Evolutionary conservation across 2,329 filamentous ascomycete genomes (phyloP), one percentile per base, ranked within the genome.

Genomic region (Fusarium sp.): DNA sequence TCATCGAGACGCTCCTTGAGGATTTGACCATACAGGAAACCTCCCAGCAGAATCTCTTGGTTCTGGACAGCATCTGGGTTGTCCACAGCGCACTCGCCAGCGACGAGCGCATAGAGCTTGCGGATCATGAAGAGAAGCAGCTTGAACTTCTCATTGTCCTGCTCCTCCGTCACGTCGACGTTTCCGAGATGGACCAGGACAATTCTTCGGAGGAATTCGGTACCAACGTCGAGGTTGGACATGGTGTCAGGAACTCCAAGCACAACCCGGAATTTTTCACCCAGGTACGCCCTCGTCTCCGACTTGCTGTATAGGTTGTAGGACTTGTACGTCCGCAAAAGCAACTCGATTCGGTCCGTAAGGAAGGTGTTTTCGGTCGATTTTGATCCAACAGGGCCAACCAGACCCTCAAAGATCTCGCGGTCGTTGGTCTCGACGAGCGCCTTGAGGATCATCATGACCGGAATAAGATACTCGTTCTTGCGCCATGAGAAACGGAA

Each of bases 401-500:
- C 92, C 61, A 99, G 85, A n/a, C 93, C 94, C 83, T 98, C 95
- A 69, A 97, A 98, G 52, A 99, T 97, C 81, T 98, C 95, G 66
- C 95, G 91, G 80, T 99, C 97, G 81, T 98, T 99, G 18, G 97
- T 99, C 82, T 99, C 96, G 3, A 97, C 90, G 59, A 99, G 86
- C 1, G 97, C 96, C 86, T 98, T 99, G 74, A 99, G 85, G 36
- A 99, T 91, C 96, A 99, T 98, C 89, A 98, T 92, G 70, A 95
- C 94, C 1, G 97, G 97, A 3, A 99, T 90, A n/a, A 99, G 90
- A 80, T 95, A 99, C 83, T 99, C 97, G 77, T 95, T 95, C 85
- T 99, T 99, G 76, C 95, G 90, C 96, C 96, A 99, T 8, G 96
- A 98, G 84, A 99, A 99, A 66, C 97, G 90, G 84, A 99, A 98